Percentiles rank a stretch among this genome's conserved stretches.
Conservation (phyloP, 345 rosid genomes). For the Viola odorata region DNA sequence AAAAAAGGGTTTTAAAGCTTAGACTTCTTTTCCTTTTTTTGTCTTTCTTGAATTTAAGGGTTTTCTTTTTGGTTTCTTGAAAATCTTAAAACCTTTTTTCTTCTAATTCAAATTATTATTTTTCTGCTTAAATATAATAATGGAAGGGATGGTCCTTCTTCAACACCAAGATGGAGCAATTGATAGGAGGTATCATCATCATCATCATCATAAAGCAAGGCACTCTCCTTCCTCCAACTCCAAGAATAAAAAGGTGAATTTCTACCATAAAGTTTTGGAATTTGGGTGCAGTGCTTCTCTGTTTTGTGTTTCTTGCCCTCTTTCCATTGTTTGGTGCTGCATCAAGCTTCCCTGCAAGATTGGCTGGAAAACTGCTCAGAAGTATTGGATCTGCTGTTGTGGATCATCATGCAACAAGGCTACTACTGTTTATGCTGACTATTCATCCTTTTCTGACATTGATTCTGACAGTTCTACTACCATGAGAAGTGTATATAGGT, state of each 20-base stretch:
- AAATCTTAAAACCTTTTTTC: too few species aligned
- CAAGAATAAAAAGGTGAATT: slow-evolving; percentile 5
- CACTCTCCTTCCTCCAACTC: neutral
- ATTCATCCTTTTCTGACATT: slow-evolving; percentile 75
- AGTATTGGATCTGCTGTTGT: slow-evolving; percentile 27
- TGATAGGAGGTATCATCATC: slow-evolving; percentile 3
- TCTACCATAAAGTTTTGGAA: slow-evolving; percentile 31
- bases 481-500: slow-evolving; percentile 5
- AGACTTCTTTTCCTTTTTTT: too few species aligned
- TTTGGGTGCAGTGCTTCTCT: slow-evolving; percentile 52
- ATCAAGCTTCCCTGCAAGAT: slow-evolving; percentile 55
- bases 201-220: neutral
- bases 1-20: too few species aligned
- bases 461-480: slow-evolving; percentile 35
- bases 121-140: too few species aligned
- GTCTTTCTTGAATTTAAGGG: too few species aligned
- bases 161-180: neutral
- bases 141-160: too few species aligned
- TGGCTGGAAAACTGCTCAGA: slow-evolving; percentile 38
- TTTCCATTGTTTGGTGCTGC: slow-evolving; percentile 50
- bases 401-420: too few species aligned
- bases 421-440: slow-evolving; percentile 34
- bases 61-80: too few species aligned
- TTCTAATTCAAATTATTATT: too few species aligned
- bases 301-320: slow-evolving; percentile 56